A percentile compares a stretch with the other conserved stretches of the same genome.
phyloP scores from a whole-genome alignment of 1,139 yeast species.

The Wickerhamomyces sp. region DNA sequence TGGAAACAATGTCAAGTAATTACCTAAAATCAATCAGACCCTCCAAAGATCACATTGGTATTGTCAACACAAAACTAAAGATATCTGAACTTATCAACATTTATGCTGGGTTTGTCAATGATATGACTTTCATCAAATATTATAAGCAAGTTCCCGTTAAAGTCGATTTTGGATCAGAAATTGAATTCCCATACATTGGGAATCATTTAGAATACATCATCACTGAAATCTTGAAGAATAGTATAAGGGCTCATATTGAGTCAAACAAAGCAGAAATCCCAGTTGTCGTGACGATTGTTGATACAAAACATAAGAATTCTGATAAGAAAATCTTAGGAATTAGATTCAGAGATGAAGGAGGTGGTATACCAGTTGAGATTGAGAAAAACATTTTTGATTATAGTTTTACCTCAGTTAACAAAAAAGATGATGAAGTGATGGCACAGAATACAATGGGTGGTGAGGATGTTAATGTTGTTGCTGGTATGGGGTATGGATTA shows the following conservation, averaged over 20 bases:
- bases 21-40: constrained; percentile 58
- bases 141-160: constrained; percentile 61
- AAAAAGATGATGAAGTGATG: constrained; percentile 24
- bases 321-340: constrained; percentile 43
- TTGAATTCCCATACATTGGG: constrained; percentile 72
- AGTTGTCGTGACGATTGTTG: constrained; percentile 60
- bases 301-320: constrained; percentile 26
- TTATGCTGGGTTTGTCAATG: constrained; percentile 73
- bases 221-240: constrained; percentile 82
- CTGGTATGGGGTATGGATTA: constrained; percentile 95
- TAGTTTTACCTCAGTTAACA: constrained; percentile 67
- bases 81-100: constrained; percentile 56
- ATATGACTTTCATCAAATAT: constrained; percentile 74
- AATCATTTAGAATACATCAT: constrained; percentile 83
- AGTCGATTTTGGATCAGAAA: constrained; percentile 49
- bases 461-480: constrained; percentile 66
- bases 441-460: constrained; percentile 65
- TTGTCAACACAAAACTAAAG: constrained; percentile 58
- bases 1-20: constrained; percentile 82
- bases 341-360: constrained; percentile 80
- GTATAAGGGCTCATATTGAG: constrained; percentile 83
- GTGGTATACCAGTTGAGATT: constrained; percentile 71
- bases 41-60: constrained; percentile 54
- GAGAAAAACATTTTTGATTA: constrained; percentile 73
- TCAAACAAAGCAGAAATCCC: constrained; percentile 50